Evolutionary conservation across 805 yeast species (phyloP).

Genomic region (Suhomyces sp.): DNA sequence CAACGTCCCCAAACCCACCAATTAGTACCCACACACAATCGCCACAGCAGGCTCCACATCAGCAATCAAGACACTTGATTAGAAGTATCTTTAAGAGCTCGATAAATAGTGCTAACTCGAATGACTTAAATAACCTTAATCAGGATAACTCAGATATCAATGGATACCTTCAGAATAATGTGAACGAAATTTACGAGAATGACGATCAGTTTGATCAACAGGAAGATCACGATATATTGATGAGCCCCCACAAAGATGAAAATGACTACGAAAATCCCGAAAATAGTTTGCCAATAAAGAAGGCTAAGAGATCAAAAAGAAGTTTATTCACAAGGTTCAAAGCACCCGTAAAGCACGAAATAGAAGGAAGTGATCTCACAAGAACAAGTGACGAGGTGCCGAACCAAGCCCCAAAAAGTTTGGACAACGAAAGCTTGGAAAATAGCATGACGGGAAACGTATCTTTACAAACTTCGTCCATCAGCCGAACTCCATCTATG

Average conservation of each 20-base stretch:
- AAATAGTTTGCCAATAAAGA: conserved; percentile 17
- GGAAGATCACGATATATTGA: conserved; percentile 9
- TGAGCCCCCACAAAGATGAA: conserved; percentile 23
- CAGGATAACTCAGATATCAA: not conserved
- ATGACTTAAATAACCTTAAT: not conserved
- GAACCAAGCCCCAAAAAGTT: conserved; percentile 5
- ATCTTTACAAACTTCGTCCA: conserved; percentile 11
- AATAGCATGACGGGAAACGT: conserved; percentile 6
- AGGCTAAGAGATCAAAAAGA: conserved; percentile 31
- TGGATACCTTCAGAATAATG: not conserved
- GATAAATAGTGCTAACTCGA: conserved; percentile 1
- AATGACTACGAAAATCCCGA: conserved; percentile 15
- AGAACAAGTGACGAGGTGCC: conserved; percentile 4
- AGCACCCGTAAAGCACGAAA: conserved; percentile 10
- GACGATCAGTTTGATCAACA: not conserved
- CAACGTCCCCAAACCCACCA: conserved; percentile 15
- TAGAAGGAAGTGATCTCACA: conserved; percentile 6
- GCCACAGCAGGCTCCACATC: conserved; percentile 11
- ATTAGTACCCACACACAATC: conserved; percentile 7
- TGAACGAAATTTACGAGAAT: not conserved
- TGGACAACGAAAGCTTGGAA: conserved; percentile 7
- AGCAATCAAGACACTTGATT: conserved; percentile 26
- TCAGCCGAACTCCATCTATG: conserved; percentile 23
- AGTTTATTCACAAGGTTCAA: conserved; percentile 41
- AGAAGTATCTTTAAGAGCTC: conserved; percentile 17